Conservation (phyloP, 768 basidiomycete genomes). For the Obba rivulosa region DNA sequence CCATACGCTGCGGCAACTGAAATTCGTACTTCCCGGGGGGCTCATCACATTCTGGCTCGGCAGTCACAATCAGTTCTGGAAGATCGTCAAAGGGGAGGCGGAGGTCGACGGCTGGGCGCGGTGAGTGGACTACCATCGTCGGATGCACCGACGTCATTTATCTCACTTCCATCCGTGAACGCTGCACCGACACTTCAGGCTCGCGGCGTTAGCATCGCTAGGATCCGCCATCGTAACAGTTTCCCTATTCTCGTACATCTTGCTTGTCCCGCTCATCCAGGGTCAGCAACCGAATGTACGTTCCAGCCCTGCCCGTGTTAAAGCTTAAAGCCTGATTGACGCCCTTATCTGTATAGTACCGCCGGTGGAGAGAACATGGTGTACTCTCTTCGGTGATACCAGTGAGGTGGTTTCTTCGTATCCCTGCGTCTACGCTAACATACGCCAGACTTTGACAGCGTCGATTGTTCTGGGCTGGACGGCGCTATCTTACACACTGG, state of each 20-base stretch:
- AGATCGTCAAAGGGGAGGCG: constrained; percentile 30
- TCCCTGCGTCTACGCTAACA: neutral
- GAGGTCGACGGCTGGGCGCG: constrained; percentile 44
- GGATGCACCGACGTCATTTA: neutral
- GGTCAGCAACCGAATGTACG: constrained; percentile 68
- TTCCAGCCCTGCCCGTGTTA: constrained; percentile 9
- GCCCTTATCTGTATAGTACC: constrained; percentile 43
- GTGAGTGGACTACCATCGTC: constrained; percentile 31
- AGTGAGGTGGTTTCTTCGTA: constrained; percentile 19
- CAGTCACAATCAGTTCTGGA: constrained; percentile 46
- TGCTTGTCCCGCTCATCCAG: constrained; percentile 60
- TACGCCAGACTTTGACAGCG: constrained; percentile 45
- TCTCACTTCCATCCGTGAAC: neutral
- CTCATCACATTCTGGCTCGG: constrained; percentile 56
- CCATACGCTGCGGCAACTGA: constrained; percentile 65
- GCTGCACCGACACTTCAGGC: constrained; percentile 21
- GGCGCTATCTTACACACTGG: constrained; percentile 53
- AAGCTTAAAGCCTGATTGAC: neutral
- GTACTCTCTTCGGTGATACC: constrained; percentile 66
- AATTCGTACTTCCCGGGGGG: constrained; percentile 71
- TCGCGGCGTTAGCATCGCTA: constrained; percentile 47
- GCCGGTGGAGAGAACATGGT: constrained; percentile 68
- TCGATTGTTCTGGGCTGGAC: constrained; percentile 71
- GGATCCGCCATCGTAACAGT: constrained; percentile 57
- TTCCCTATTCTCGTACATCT: constrained; percentile 64